phyloP scores from a whole-genome alignment of 164 flowering plant genomes.

The Magnolia changhungtana region DNA sequence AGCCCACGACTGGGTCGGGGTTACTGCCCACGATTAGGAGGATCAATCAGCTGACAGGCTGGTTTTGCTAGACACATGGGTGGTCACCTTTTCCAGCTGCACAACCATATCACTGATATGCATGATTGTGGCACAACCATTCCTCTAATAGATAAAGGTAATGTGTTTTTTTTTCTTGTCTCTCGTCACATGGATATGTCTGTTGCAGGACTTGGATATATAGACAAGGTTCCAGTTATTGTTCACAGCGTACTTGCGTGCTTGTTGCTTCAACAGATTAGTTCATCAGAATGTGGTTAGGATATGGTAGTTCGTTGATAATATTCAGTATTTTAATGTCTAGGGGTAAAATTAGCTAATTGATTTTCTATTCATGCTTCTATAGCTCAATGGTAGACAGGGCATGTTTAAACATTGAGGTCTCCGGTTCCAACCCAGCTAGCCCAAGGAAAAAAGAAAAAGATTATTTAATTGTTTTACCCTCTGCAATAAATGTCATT shows the following conservation, averaged over 20 bases:
- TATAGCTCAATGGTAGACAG: background rate
- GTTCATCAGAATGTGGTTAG: background rate
- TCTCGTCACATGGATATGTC: background rate
- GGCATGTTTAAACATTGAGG: too few species aligned
- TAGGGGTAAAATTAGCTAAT: background rate
- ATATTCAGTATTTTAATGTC: background rate
- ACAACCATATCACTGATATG: too few species aligned
- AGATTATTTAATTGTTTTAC: background rate
- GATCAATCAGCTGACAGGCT: background rate
- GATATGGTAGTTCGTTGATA: background rate
- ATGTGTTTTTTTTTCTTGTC: background rate
- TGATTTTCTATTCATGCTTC: background rate
- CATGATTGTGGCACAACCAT: background rate
- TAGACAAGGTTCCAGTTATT: too few species aligned
- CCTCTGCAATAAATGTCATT: background rate
- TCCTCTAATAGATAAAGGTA: background rate
- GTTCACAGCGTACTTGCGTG: background rate
- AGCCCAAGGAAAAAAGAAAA: too few species aligned
- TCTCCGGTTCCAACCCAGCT: too few species aligned
- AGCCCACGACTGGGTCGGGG: background rate
- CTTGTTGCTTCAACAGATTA: background rate
- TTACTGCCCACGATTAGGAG: background rate
- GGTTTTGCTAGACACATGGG: background rate
- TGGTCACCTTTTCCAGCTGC: too few species aligned
- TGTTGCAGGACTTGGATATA: background rate